These are phyloP conservation scores for Cairneyella variabilis DNA, from an alignment of 495 filamentous ascomycete species.

Conservation along the genomic window DNA sequence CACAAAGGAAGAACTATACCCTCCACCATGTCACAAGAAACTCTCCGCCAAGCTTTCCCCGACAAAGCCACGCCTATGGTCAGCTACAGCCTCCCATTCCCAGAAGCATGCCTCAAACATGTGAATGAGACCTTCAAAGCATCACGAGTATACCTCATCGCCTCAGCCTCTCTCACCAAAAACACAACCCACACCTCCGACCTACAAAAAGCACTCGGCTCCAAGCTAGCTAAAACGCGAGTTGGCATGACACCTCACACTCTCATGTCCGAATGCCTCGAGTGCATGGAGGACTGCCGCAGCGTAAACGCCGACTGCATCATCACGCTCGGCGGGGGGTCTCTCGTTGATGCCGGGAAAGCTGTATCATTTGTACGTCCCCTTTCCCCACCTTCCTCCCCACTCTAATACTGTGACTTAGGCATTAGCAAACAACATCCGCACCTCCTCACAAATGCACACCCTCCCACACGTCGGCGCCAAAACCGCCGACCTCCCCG, in stretches of 20 bases:
- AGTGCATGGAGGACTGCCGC: constrained; percentile 44
- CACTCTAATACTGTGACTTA: not conserved
- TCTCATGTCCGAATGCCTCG: constrained; percentile 53
- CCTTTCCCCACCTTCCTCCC: not conserved
- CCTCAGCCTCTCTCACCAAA: constrained; percentile 49
- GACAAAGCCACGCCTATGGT: constrained; percentile 38
- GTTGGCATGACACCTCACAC: constrained; percentile 57
- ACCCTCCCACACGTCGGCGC: not conserved
- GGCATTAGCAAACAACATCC: not conserved
- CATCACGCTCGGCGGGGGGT: constrained; percentile 58
- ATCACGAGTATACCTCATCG: constrained; percentile 52
- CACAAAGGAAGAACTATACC: not conserved
- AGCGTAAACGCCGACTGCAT: constrained; percentile 46
- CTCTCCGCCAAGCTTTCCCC: constrained; percentile 24
- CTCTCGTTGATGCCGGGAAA: constrained; percentile 54
- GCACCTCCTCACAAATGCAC: not conserved
- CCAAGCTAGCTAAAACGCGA: constrained; percentile 43
- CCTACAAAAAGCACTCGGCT: constrained; percentile 40
- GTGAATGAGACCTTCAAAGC: constrained; percentile 48
- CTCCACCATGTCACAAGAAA: not conserved
- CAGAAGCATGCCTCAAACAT: constrained; percentile 45
- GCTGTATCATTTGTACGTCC: not conserved
- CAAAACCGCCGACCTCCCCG: not conserved
- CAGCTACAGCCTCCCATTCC: constrained; percentile 50
- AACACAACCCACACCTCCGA: constrained; percentile 45